Percentiles rank a stretch among this genome's conserved stretches.
Evolutionary conservation across 352 stramenopile genomes (phyloP).

Genomic region (Phytophthora melonis): DNA sequence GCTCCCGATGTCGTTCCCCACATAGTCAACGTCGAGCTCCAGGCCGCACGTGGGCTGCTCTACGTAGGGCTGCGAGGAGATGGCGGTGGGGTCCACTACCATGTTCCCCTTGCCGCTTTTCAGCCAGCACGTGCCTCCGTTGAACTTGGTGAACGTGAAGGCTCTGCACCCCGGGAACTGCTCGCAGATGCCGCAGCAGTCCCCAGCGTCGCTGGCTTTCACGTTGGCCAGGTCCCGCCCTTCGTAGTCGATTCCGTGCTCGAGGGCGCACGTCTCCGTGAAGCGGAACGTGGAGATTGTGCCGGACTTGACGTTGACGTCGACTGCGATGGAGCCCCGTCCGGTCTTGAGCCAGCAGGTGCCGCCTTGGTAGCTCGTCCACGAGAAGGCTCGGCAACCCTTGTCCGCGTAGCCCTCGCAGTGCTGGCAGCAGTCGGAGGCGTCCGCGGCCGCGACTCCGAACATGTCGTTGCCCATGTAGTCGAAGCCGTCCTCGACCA

Average conservation of each 20-base stretch:
- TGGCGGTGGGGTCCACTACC: slow-evolving; percentile 18
- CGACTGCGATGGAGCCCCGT: slow-evolving; percentile 33
- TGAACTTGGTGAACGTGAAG: slow-evolving; percentile 40
- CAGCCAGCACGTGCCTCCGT: slow-evolving; percentile 43
- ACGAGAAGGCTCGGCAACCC: slow-evolving; percentile 57
- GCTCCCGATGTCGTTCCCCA: slow-evolving; percentile 44
- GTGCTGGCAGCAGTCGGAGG: slow-evolving; percentile 38
- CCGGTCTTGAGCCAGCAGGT: slow-evolving; percentile 71
- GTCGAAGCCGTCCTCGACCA: slow-evolving; percentile 42
- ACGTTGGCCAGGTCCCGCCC: slow-evolving; percentile 37
- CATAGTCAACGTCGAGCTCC: slow-evolving; percentile 35
- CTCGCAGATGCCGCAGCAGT: slow-evolving; percentile 36
- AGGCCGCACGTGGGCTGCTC: slow-evolving; percentile 38
- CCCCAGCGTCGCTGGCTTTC: slow-evolving; percentile 9
- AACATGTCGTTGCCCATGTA: slow-evolving; percentile 50
- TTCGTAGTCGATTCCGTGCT: slow-evolving; percentile 38
- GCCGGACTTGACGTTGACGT: slow-evolving; percentile 35
- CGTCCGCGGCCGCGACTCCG: slow-evolving; percentile 6
- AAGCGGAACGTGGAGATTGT: slow-evolving; percentile 27
- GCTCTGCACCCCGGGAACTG: slow-evolving; percentile 43
- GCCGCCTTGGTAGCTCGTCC: slow-evolving; percentile 51
- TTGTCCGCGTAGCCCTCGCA: slow-evolving; percentile 20
- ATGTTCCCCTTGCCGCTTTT: slow-evolving; percentile 44
- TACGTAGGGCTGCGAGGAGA: slow-evolving; percentile 20
- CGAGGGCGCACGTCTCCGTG: slow-evolving; percentile 27